Conservation (phyloP, 2,329 filamentous ascomycete species). For the Hypoxylon sp. region DNA sequence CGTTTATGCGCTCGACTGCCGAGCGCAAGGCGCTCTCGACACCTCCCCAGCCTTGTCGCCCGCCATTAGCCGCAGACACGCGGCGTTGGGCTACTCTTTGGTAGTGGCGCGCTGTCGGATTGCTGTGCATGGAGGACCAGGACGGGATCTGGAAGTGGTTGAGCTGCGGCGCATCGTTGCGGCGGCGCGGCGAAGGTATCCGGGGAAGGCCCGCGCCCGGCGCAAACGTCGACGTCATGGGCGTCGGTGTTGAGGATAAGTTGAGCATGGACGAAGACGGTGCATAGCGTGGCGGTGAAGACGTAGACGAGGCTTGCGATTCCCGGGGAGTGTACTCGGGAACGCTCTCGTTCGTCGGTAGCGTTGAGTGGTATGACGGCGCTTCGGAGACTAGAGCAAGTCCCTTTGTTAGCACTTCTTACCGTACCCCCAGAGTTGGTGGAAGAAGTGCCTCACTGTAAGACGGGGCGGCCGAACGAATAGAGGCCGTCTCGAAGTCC, state of each 20-base stretch:
- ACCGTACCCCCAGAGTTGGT: neutral
- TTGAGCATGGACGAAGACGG: conserved; percentile 41
- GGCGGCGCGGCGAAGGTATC: conserved; percentile 58
- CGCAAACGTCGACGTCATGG: conserved; percentile 45
- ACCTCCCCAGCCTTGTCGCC: conserved; percentile 33
- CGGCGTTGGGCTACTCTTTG: conserved; percentile 74
- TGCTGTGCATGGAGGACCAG: conserved; percentile 68
- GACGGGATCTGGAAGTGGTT: conserved; percentile 69
- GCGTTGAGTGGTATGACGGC: conserved; percentile 73
- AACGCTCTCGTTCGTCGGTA: conserved; percentile 61
- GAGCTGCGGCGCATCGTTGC: conserved; percentile 58
- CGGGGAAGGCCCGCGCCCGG: conserved; percentile 64
- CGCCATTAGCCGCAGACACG: conserved; percentile 56
- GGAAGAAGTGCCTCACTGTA: conserved; percentile 65
- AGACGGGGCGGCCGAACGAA: conserved; percentile 76
- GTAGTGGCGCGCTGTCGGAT: conserved; percentile 71
- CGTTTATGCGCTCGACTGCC: conserved; percentile 46
- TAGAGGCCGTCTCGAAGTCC: conserved; percentile 76
- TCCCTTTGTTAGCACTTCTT: conserved; percentile 37
- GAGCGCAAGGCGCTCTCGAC: conserved; percentile 48
- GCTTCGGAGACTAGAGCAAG: conserved; percentile 68
- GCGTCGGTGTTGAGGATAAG: conserved; percentile 46
- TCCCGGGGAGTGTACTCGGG: conserved; percentile 64
- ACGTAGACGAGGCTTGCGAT: conserved; percentile 35
- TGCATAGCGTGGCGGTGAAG: conserved; percentile 45